Base-by-base conservation (phyloP, 495 filamentous ascomycete genomes). In the Amphirosellinia nigrospora region DNA sequence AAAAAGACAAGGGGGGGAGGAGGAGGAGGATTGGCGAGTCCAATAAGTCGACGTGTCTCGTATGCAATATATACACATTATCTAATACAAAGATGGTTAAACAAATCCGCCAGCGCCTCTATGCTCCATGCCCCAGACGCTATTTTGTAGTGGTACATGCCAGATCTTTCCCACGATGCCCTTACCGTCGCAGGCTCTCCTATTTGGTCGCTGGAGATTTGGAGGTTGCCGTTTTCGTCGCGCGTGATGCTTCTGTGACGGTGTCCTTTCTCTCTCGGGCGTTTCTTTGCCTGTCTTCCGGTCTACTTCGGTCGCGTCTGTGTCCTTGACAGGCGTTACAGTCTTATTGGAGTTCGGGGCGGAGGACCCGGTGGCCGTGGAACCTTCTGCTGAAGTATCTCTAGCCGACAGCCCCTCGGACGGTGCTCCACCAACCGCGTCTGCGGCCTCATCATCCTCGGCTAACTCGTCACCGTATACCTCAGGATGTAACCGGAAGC, bases 401-500 rank as follows among this genome's bases (percentile, higher is more conserved):
- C 58, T 69, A 30, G 58, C 72, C 30, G 66, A 48, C 43, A 74
- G 63, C n/a, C 73, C 72, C 36, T 83, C 82, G n/a, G 58, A 8
- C 4, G 46, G 30, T 13, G 45, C 45, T 4, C 50, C 68, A 7
- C 82, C 80, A 15, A 77, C 72, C 10, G 74, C 81, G 28, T 94
- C 69, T 3, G 74, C 82, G 23, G 95, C 93, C 26, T 96, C 93
- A n/a, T 96, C 94, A 32, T 96, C 93, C 46, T 92, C 93, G 59
- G 92, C 91, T 23, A 98, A 84, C 77, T 98, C 96, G n/a, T 90
- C 85, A 62, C 92, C 93, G 82, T 99, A 98, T 59, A 96, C 84
- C 36, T 98, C 96, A 38, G 96, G 96, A 79, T 98, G 89, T 78
- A 89, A 79, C 48, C 93, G 86, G 87, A 99, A 99, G 84, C 96